Evolutionary conservation across 176 grass and related monocot genomes (phyloP).

Genomic region (Olyra latifolia): DNA sequence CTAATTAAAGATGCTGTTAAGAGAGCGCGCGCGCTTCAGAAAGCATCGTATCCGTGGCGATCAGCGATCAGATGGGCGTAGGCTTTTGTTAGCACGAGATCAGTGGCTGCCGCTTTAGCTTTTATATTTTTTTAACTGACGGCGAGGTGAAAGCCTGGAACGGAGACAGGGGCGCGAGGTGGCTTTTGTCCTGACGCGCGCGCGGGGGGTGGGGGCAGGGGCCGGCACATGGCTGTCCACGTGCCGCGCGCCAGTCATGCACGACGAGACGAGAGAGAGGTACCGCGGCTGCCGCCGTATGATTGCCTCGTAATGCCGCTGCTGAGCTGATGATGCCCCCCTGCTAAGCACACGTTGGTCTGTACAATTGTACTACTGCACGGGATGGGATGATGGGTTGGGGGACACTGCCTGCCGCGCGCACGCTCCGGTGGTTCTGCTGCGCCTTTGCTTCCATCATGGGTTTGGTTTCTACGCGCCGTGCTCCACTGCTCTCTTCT

Average conservation of each 20-base stretch:
- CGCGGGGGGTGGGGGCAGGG: not conserved
- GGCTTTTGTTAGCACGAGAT: not conserved
- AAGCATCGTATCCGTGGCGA: too few species aligned
- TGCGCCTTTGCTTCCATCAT: conserved; percentile 34
- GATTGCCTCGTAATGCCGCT: not conserved
- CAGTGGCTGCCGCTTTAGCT: not conserved
- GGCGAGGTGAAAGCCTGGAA: too few species aligned
- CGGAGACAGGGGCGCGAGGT: not conserved
- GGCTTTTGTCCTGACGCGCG: not conserved
- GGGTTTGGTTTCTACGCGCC: conserved; percentile 34
- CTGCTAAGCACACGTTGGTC: not conserved
- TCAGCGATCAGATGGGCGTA: not conserved
- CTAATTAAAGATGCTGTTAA: too few species aligned
- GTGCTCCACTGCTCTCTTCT: too few species aligned
- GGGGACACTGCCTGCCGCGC: not conserved
- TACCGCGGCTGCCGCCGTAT: not conserved
- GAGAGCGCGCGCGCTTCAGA: too few species aligned
- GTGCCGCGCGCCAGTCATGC: conserved; percentile 18
- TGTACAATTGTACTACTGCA: not conserved
- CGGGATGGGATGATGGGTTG: not conserved
- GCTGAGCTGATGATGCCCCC: not conserved
- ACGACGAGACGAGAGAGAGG: not conserved
- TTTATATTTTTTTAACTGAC: too few species aligned
- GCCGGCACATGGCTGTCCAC: conserved; percentile 1
- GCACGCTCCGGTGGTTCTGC: not conserved